Evolutionary conservation across 352 stramenopile species (phyloP), one percentile per base, ranked within the genome.

Genomic region (Pythium apleroticum): DNA sequence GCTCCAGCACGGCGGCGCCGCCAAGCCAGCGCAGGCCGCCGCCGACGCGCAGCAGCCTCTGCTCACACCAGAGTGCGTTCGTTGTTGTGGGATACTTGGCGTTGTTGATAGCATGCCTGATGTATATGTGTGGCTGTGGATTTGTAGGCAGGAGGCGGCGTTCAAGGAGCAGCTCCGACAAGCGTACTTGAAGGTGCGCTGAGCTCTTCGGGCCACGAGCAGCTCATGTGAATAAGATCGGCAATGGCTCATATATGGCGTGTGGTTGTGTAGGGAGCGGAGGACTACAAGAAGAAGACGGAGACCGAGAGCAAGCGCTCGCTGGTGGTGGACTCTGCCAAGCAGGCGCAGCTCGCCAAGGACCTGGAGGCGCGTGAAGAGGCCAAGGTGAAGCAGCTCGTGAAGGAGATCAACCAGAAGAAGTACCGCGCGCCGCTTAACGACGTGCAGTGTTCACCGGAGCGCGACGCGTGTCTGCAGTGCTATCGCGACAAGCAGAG

Each of bases 401-500:
- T 95, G 56, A 75, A 81, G 15, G 78, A 91, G 60, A 76, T 93
- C 65, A 91, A 80, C 74, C 78, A 87, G 67, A 93, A 93, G 72
- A 91, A 91, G 60, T 93, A 91, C 69, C 78, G 82, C 49, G 86
- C 86, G 39, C 86, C 86, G 35, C 76, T 95, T 22, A 85, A 78
- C 48, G 84, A 91, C 57, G 86, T 95, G 55, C 81, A 93, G 75
- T 95, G 86, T 72, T 81, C 84, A 50, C 20, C 74, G 15, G 86
- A 93, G 71, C 84, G 84, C 17, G 80, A 93, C 35, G 81, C 83
- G 57, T 93, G 83, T 57, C 80, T 95, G 75, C 74, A 93, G 71
- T 95, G 86, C 74, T 95, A 95, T 88, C 81, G 77, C 80, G 81
- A 91, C 77, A 82, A 90, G 68, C 73, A 86, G 66, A 83, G 73